Conservation (phyloP, 768 basidiomycete genomes). For the Lentinula raphanica region DNA sequence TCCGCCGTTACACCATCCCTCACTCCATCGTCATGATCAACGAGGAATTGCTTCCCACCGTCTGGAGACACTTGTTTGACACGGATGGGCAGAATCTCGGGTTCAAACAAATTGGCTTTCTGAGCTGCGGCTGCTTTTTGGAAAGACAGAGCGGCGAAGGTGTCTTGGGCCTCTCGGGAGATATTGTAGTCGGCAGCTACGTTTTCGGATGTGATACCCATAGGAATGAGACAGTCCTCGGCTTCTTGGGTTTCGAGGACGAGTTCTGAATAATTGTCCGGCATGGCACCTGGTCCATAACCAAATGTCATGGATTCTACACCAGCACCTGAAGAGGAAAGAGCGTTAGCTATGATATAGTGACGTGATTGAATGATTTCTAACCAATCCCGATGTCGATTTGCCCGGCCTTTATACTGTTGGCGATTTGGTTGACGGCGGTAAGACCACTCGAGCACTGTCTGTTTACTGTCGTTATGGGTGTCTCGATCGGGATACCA, state of each 20-base stretch:
- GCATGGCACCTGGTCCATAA: constrained; percentile 53
- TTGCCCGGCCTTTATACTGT: constrained; percentile 70
- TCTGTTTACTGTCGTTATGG: constrained; percentile 81
- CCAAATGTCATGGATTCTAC: constrained; percentile 89
- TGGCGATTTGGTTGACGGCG: constrained; percentile 78
- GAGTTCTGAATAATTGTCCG: constrained; percentile 57
- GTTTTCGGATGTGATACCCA: constrained; percentile 95
- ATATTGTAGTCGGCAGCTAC: constrained; percentile 76
- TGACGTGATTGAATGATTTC: constrained; percentile 14
- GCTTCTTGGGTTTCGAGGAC: constrained; percentile 65
- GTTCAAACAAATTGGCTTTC: constrained; percentile 75
- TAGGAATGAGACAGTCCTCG: constrained; percentile 78
- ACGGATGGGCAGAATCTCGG: constrained; percentile 79
- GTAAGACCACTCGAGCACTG: constrained; percentile 88
- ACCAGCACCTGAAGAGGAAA: constrained; percentile 55
- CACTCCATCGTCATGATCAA: constrained; percentile 82
- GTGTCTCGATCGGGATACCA: constrained; percentile 72
- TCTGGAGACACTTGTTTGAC: constrained; percentile 68
- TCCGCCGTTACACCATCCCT: constrained; percentile 79
- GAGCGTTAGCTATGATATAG: not conserved
- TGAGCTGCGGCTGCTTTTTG: constrained; percentile 78
- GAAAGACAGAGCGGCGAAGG: constrained; percentile 80
- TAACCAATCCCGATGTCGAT: constrained; percentile 87
- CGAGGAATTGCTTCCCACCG: constrained; percentile 67
- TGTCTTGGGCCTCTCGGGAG: constrained; percentile 74